Base-by-base conservation (phyloP, 805 yeast genomes). In the Myxozyma neglecta region DNA sequence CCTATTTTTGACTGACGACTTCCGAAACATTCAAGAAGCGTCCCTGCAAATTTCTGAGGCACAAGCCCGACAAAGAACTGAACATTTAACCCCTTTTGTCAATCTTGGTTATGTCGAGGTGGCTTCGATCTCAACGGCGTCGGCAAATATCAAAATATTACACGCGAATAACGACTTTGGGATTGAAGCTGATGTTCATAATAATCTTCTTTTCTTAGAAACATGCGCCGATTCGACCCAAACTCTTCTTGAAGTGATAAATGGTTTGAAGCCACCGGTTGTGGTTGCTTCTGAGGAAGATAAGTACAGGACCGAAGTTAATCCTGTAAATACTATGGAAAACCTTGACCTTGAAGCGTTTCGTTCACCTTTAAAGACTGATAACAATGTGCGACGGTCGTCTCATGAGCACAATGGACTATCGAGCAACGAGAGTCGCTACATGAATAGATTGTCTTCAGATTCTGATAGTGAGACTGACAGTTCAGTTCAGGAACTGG, bases 221-320 rank as follows among this genome's bases (percentile, higher is more conserved):
- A 69, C 69, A 58, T 91, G 97, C 76, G 93, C 97, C 0, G 98
- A 92, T 71, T 90, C 97, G 0, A 80, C 85, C 0, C 87, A 89
- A 69, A 83, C 93, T 11, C 73, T 92, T 46, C 63, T 84, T 1
- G 96, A 88, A 64, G 69, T 89, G 8, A 65, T 86, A 9, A 85
- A 83, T 61, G 96, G 90, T 69, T 76, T 92, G 68, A 89, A 88
- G 68, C 83, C 83, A 13, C 91, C 92, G 0, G 73, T 89, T 1
- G 73, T 79, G 6, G 85, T 87, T 63, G 60, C 60, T 44, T 77
- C 79, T 0, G 85, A 85, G 62, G 83, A 83, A 1, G 82, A 83
- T 40, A 88, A 85, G 72, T 87, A 81, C 71, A 83, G 79, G 53
- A 70, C 74, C 9, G 69, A 72, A 39, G 58, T 69, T 5, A 39